Evolutionary conservation across 2,329 filamentous ascomycete genomes (phyloP).

Genomic region (Trichophyton mentagrophytes): DNA sequence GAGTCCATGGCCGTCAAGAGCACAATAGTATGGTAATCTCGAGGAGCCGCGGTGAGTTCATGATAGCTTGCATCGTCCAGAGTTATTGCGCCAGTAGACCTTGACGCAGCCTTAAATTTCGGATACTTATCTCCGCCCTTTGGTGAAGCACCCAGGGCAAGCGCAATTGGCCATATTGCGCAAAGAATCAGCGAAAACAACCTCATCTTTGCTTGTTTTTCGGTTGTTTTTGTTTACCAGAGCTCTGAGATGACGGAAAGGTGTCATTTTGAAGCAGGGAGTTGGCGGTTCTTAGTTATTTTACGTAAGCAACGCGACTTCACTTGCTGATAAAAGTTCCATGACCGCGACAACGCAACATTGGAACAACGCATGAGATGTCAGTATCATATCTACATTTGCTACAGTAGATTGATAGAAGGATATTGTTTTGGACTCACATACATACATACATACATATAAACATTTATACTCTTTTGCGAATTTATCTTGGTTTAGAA

Average conservation of each 20-base stretch:
- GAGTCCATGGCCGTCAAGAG: slow-evolving; percentile 76
- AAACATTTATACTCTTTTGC: not conserved
- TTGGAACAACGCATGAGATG: no score
- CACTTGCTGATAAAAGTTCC: no score
- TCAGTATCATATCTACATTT: not conserved
- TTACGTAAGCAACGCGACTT: not conserved
- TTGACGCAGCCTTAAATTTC: slow-evolving; percentile 22
- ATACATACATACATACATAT: not conserved
- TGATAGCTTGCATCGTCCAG: slow-evolving; percentile 65
- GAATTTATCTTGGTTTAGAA: not conserved
- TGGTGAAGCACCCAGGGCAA: not conserved
- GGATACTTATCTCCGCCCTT: slow-evolving; percentile 1
- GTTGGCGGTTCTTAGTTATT: not conserved
- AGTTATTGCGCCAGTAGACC: slow-evolving; percentile 49
- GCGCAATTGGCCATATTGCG: slow-evolving; percentile 1
- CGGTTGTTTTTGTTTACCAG: not conserved
- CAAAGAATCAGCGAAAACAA: not conserved
- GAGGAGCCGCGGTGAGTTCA: slow-evolving; percentile 59
- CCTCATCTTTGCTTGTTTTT: not conserved
- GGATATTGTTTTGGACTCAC: not conserved
- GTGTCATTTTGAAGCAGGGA: not conserved
- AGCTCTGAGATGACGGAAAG: not conserved
- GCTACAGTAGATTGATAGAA: not conserved
- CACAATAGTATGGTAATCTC: slow-evolving; percentile 72
- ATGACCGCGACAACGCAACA: no score